Evolutionary conservation across 495 filamentous ascomycete genomes (phyloP), one percentile per base, ranked within the genome.

Genomic region (Daldinia bambusicola): DNA sequence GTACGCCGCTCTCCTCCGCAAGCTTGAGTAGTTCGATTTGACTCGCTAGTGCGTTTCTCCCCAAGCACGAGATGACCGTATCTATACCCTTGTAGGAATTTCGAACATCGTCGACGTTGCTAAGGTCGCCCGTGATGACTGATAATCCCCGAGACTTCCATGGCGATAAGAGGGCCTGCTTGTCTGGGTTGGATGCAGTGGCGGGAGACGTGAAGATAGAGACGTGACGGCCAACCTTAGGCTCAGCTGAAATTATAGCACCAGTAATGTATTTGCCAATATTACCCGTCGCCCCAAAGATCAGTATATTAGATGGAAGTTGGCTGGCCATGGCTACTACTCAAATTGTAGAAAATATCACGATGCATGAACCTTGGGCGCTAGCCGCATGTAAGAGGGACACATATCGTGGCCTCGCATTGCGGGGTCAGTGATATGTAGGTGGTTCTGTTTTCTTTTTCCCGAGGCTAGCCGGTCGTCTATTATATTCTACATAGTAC

Each of bases 221-320:
- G 40, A 93, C 74, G 32, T 83, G 83, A 4, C 75, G 63, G 62
- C 75, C 78, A 75, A 90, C 87, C n/a, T 79, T 66, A 4, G 80
- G 76, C 43, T 86, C 85, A 16, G 85, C 81, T 37, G 79, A 77
- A 55, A 92, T 68, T 43, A 93, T 82, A 30, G 87, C 84, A 22
- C 83, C 69, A 7, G 85, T 83, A 75, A 93, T 92, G 79, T 88
- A 87, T 18, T 81, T 75, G 67, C 91, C 90, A 61, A 93, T 92
- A 40, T 78, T 76, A 55, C 91, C 91, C 5, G 90, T 92, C 16
- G 89, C 90, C 16, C 91, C 90, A 75, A 93, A 86, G 59, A 92
- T 80, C 40, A 93, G 85, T 55, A 93, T 80, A 43, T 87, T 87
- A 20, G 80, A 78, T 14, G 81, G 79, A 6, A 70, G 63, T 62